Evolutionary conservation across 2,329 filamentous ascomycete species (phyloP), one percentile per base, ranked within the genome.

Genomic region (Alternaria sp.): DNA sequence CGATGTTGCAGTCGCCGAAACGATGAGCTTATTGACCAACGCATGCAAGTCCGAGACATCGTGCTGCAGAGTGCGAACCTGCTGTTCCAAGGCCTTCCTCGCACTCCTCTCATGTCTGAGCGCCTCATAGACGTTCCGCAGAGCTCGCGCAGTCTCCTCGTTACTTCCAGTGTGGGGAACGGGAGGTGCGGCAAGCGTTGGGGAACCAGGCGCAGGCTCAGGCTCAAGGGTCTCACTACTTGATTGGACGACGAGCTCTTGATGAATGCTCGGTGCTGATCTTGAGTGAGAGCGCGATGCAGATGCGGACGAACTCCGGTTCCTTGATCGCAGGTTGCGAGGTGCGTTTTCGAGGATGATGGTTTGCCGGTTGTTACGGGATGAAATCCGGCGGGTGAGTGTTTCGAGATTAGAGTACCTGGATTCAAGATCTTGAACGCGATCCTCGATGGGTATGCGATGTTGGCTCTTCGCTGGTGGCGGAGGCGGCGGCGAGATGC

Each of bases 301-400:
- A 10, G 64, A 78, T 1, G 73, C 60, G 2, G 75, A 78, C 0
- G 72, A 70, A 53, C 74, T 78, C 23, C 75, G 63, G 25, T 79
- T 74, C 5, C 78, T 69, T 5, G 75, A 72, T 10, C 76, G 73
- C 1, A 76, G 69, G 14, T 71, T 77, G 47, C 73, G 75, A 5
- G 79, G 78, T 37, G 77, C 74, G 21, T 77, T 78, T 51, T 79
- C 77, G 10, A 81, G 74, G 43, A 81, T 78, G 60, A 81, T 79
- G 55, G 78, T 80, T 63, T 80, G 77, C 5, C 75, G 75, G 47
- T 77, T 77, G 60, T 65, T 78, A 63, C 74, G 75, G 8, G 74
- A 72, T 10, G 76, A 76, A 21, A 80, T 61, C 25, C 75, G 74
- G 41, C 71, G 76, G 9, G 80, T 64, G 1, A 76, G 76, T 2